These are phyloP conservation scores for Debaryomycetaceae sp. DNA, from an alignment of 1,139 yeast species.

Conservation along the genomic window DNA sequence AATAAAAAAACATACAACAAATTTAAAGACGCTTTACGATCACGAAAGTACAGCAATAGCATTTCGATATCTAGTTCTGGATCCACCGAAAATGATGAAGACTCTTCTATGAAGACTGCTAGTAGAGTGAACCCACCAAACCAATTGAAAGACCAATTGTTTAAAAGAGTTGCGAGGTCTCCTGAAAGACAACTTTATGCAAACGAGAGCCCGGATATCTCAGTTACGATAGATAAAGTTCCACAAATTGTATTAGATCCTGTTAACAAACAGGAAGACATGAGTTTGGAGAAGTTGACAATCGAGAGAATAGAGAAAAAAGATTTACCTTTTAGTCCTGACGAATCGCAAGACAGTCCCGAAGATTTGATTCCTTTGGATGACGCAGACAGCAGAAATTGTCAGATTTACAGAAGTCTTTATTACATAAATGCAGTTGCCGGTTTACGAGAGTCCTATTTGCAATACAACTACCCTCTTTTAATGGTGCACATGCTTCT, in stretches of 20 bases:
- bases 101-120: not conserved
- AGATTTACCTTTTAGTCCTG: not conserved
- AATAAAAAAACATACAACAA: not conserved
- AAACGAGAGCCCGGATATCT: not conserved
- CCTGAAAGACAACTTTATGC: constrained; percentile 2
- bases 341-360: not conserved
- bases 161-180: constrained; percentile 10
- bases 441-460: not conserved
- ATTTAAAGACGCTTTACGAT: not conserved
- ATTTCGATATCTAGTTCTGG: not conserved
- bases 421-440: not conserved
- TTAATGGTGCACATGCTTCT: constrained; percentile 16
- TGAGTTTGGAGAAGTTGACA: not conserved
- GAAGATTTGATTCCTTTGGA: not conserved
- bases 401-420: not conserved
- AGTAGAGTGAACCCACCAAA: constrained; percentile 1
- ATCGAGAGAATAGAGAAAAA: not conserved
- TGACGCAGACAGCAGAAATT: not conserved
- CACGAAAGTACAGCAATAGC: not conserved
- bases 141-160: constrained; percentile 12
- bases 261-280: not conserved
- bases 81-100: not conserved
- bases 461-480: constrained; percentile 17
- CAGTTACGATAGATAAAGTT: constrained; percentile 1
- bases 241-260: not conserved